Base-by-base conservation (phyloP, 805 yeast species). In the Metschnikowia chrysomelidarum region DNA sequence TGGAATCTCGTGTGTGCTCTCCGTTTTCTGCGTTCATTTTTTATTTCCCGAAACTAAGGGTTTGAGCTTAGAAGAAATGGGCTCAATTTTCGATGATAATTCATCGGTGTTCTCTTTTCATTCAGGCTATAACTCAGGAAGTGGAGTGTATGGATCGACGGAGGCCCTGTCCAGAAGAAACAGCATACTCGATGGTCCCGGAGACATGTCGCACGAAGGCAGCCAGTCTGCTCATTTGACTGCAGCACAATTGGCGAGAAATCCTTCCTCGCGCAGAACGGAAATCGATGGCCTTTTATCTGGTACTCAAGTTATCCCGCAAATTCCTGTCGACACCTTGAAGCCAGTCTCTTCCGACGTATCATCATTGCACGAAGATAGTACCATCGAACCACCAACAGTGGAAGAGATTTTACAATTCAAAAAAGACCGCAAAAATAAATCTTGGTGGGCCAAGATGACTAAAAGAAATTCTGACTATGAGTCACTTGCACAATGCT, bases 41-140 rank as follows among this genome's bases (percentile, higher is more conserved):
- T 64, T 79, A 29, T 87, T 83, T 56, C 96, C 96, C 1, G 97
- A 89, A 57, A 89, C 96, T 2, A 87, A 84, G 50, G 96, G 96
- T 8, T 77, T 88, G 31, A 73, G 81, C 17, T 69, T 88, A 37
- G 97, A 89, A 55, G 96, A 89, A 40, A 88, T 89, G 95, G 96
- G 89, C 44, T 75, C 85, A 3, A 74, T 88, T 10, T 88, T 89
- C 58, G 95, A 89, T 46, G 96, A 67, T 46, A 50, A 49, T 34
- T 61, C 69, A 5, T 63, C 70, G 5, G 55, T 68, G 5, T 68
- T 68, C 41, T 64, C 70, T 7, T 66, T 56, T 52, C 73, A 67
- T 44, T 63, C 69, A 3, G 49, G 59, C 18, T 49, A 50, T 26
- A 41, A 40, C 27, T 33, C 44, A 4, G 41, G 41, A 16, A 30